Conservation (phyloP, 768 basidiomycete genomes). For the Mycena crocata region DNA sequence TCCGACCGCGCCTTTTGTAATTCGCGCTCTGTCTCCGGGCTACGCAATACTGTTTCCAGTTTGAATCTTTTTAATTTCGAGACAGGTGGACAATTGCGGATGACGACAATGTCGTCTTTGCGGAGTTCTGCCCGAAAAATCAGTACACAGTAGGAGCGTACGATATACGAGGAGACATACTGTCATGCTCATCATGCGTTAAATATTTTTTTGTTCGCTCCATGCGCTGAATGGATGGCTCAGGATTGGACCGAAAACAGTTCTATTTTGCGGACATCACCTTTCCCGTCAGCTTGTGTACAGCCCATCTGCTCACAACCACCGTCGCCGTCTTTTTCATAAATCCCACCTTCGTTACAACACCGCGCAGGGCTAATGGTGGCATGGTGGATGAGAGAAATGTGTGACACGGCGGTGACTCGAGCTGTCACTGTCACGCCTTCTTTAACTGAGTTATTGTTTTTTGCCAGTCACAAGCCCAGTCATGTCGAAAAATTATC, state of each 20-base stretch:
- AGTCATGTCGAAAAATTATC: no score
- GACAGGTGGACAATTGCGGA: conserved; percentile 85
- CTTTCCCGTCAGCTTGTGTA: conserved; percentile 83
- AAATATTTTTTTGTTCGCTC: conserved; percentile 83
- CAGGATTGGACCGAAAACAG: conserved; percentile 1
- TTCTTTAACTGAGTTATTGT: no score
- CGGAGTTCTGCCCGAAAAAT: conserved; percentile 61
- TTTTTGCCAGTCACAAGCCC: no score
- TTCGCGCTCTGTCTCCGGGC: conserved; percentile 74
- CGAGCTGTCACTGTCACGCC: background rate
- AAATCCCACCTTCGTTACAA: conserved; percentile 83
- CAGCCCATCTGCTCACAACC: conserved; percentile 77
- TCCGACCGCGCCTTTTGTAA: conserved; percentile 28
- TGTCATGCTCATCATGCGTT: conserved; percentile 77
- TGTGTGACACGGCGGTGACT: background rate
- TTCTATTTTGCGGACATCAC: conserved; percentile 50
- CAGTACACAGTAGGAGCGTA: conserved; percentile 4
- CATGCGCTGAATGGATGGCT: conserved; percentile 61
- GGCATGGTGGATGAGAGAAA: conserved; percentile 61
- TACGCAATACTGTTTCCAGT: conserved; percentile 73
- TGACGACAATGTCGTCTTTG: conserved; percentile 76
- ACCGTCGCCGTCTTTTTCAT: conserved; percentile 91
- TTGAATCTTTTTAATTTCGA: conserved; percentile 84
- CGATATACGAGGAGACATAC: conserved; percentile 54
- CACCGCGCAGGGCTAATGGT: conserved; percentile 79